A percentile compares a stretch with the other conserved stretches of the same genome.
Conservation (phyloP, 176 grass and related monocot species). For the Poa pratensis region DNA sequence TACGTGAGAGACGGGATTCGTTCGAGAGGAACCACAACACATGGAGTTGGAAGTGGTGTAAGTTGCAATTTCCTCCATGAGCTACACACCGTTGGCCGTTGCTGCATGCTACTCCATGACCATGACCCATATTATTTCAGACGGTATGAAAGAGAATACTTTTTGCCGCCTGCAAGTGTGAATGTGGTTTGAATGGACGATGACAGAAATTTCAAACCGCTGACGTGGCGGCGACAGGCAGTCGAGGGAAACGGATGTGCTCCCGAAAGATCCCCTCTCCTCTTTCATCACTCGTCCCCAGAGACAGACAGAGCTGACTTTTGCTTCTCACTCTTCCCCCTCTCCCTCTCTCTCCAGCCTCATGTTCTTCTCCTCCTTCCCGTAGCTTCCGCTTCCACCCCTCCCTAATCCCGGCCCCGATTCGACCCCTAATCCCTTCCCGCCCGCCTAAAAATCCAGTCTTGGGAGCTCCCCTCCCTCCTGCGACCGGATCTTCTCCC, state of each 20-base stretch:
- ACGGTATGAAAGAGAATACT: background rate
- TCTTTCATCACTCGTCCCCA: conserved; percentile 3
- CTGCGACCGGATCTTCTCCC: background rate
- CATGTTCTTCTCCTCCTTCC: conserved; percentile 36
- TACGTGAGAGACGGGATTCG: no score
- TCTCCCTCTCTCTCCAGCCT: conserved; percentile 32
- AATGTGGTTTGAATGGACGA: no score
- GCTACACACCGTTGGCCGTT: no score
- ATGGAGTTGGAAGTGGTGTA: no score
- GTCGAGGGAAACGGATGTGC: conserved; percentile 41
- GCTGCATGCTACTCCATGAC: no score
- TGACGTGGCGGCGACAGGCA: conserved; percentile 20
- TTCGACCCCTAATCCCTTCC: conserved; percentile 14
- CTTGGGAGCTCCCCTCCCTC: background rate
- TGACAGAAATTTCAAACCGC: conserved; percentile 3
- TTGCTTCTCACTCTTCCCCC: conserved; percentile 44
- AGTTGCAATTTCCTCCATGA: no score
- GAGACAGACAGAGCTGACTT: conserved; percentile 62
- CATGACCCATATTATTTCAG: no score
- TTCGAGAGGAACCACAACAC: no score
- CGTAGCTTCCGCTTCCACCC: conserved; percentile 53
- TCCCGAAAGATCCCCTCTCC: conserved; percentile 34
- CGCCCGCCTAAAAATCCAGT: conserved; percentile 25
- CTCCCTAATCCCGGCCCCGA: conserved; percentile 43
- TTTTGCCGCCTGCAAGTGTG: background rate